phyloP scores from a whole-genome alignment of 1,139 yeast genomes.

The Blastobotrys buckinghamii region DNA sequence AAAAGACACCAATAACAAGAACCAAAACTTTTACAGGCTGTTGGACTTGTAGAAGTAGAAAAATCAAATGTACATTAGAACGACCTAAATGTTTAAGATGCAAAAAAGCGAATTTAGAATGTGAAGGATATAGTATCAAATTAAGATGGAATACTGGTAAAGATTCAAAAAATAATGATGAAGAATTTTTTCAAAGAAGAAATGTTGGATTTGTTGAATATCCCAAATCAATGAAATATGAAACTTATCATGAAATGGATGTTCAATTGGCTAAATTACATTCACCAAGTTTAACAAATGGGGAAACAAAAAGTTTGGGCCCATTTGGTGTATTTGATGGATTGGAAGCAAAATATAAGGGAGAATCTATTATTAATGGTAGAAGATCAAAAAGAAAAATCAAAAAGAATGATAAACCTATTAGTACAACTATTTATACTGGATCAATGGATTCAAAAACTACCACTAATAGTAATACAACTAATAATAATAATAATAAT shows the following conservation, averaged over 20 bases:
- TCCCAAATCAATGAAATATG: constrained; percentile 52
- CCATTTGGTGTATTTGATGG: constrained; percentile 80
- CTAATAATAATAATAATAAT: neutral
- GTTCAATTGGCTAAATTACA: constrained; percentile 59
- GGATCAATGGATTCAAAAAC: neutral
- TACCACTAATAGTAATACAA: neutral
- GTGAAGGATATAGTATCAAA: constrained; percentile 81
- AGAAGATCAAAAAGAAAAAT: neutral
- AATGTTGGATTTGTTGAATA: constrained; percentile 62
- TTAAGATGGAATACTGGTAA: constrained; percentile 57
- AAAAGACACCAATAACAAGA: constrained; percentile 17
- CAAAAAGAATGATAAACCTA: neutral
- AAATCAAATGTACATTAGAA: constrained; percentile 53
- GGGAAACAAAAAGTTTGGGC: constrained; percentile 57
- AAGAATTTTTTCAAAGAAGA: constrained; percentile 59
- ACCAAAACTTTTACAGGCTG: constrained; percentile 55
- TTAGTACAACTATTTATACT: neutral
- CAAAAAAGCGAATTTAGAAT: constrained; percentile 49
- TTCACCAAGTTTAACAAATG: constrained; percentile 40
- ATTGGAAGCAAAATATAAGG: constrained; percentile 15
- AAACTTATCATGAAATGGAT: constrained; percentile 79
- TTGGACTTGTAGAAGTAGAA: constrained; percentile 56
- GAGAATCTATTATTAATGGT: neutral
- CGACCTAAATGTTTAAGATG: constrained; percentile 51
- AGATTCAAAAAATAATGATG: constrained; percentile 22